These are phyloP conservation scores for Aaosphaeria pasadenensis DNA, from an alignment of 2,329 filamentous ascomycete species.

Conservation along the genomic window DNA sequence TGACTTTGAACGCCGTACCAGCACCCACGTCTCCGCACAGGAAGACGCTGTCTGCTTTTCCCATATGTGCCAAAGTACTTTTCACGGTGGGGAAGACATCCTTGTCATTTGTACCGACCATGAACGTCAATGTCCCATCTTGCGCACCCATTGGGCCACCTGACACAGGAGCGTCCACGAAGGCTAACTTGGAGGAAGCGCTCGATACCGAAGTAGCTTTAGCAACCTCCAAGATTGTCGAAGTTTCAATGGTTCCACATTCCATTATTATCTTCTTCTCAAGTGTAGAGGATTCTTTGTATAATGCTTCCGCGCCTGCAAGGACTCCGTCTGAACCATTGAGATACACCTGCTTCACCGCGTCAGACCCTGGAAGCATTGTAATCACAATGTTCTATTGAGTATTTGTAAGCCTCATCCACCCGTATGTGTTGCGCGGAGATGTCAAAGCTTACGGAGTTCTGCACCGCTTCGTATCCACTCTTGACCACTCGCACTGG, in stretches of 20 bases:
- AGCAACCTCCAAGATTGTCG: conserved; percentile 76
- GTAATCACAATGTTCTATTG: conserved; percentile 38
- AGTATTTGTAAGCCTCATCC: not conserved
- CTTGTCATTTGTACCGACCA: conserved; percentile 67
- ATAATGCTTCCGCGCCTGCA: conserved; percentile 35
- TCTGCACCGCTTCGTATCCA: conserved; percentile 38
- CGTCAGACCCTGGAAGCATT: conserved; percentile 39
- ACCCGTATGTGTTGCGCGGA: not conserved
- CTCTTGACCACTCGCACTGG: conserved; percentile 35
- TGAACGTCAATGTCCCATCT: conserved; percentile 85
- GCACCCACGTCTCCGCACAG: conserved; percentile 80
- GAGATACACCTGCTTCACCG: conserved; percentile 42
- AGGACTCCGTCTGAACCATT: conserved; percentile 40
- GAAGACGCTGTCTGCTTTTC: conserved; percentile 65
- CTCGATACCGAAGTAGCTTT: conserved; percentile 53
- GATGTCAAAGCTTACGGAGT: conserved; percentile 19
- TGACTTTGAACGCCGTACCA: conserved; percentile 84
- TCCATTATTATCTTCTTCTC: conserved; percentile 81
- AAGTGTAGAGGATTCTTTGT: conserved; percentile 21
- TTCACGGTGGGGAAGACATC: conserved; percentile 54
- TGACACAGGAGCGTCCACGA: conserved; percentile 93
- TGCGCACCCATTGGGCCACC: conserved; percentile 87
- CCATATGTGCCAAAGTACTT: conserved; percentile 73
- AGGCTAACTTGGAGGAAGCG: conserved; percentile 60
- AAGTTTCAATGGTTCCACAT: conserved; percentile 93